phyloP scores from a whole-genome alignment of 2,329 filamentous ascomycete genomes.

The Phaeosphaeria sp. region DNA sequence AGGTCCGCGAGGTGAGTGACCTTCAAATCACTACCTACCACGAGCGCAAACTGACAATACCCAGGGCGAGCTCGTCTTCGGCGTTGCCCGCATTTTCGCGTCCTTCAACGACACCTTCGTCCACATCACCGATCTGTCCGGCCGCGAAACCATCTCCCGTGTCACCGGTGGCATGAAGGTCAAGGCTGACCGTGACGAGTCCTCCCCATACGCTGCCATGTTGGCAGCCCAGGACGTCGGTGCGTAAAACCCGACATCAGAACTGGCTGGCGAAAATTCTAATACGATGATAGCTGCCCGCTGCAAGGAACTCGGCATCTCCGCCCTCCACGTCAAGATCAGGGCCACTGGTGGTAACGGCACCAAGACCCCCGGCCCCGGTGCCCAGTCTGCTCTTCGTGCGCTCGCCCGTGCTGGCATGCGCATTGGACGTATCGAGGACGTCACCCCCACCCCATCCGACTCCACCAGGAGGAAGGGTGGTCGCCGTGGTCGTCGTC shows the following conservation, averaged over 20 bases:
- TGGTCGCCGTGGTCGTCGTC: constrained; percentile 99
- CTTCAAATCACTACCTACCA: constrained; percentile 6
- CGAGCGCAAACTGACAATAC: constrained; percentile 26
- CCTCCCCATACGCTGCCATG: constrained; percentile 99
- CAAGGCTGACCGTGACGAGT: constrained; percentile 95
- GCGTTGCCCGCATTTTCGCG: constrained; percentile 97
- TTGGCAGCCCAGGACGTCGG: constrained; percentile 91
- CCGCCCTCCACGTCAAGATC: constrained; percentile 99
- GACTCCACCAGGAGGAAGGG: constrained; percentile 99
- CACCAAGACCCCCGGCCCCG: constrained; percentile 99
- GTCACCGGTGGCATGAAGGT: constrained; percentile 99
- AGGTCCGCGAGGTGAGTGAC: constrained; percentile 80
- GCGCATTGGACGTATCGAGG: constrained; percentile 99
- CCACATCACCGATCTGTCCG: constrained; percentile 98
- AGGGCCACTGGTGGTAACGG: constrained; percentile 99
- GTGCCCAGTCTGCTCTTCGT: constrained; percentile 98
- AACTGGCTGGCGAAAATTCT: constrained; percentile 15
- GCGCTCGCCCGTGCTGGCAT: constrained; percentile 98
- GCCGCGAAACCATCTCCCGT: constrained; percentile 99
- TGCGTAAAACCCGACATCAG: constrained; percentile 22
- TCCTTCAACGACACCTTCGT: constrained; percentile 74
- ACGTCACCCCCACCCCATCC: constrained; percentile 98
- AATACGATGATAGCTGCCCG: constrained; percentile 68
- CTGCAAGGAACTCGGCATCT: constrained; percentile 86
- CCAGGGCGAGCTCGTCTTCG: constrained; percentile 93